These are phyloP conservation scores for Hordeum marinum DNA, from an alignment of 176 grass and related monocot species.

Conservation along the genomic window DNA sequence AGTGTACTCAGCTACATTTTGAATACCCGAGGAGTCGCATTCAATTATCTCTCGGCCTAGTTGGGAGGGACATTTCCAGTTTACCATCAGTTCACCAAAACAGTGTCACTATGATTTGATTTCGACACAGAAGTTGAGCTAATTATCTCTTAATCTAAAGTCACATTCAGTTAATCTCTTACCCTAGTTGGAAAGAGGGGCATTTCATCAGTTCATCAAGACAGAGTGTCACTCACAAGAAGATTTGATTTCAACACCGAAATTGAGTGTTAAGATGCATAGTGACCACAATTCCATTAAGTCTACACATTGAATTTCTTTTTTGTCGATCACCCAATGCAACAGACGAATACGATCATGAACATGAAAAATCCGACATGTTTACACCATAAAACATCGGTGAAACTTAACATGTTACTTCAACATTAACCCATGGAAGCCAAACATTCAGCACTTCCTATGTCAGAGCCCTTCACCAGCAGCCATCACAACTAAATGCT, in stretches of 20 bases:
- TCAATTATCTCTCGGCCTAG: background rate
- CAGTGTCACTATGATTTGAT: background rate
- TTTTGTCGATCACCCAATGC: background rate
- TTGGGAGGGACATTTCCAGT: background rate
- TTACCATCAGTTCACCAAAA: background rate
- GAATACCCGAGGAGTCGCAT: background rate
- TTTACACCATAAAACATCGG: background rate
- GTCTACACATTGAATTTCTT: background rate
- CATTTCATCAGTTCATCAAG: background rate
- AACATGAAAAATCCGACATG: background rate
- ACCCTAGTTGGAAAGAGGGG: background rate
- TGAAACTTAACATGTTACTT: background rate
- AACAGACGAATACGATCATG: background rate
- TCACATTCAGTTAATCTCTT: background rate
- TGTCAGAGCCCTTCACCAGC: background rate
- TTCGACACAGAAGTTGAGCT: background rate
- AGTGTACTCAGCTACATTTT: background rate
- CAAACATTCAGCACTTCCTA: background rate
- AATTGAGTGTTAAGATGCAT: background rate
- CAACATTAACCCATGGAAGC: background rate
- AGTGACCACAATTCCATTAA: background rate
- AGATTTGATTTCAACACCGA: background rate
- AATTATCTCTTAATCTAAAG: background rate
- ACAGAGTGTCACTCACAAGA: background rate
- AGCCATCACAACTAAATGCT: background rate